phyloP scores from a whole-genome alignment of 1,284 basidiomycete genomes.

The Naganishia sp. region DNA sequence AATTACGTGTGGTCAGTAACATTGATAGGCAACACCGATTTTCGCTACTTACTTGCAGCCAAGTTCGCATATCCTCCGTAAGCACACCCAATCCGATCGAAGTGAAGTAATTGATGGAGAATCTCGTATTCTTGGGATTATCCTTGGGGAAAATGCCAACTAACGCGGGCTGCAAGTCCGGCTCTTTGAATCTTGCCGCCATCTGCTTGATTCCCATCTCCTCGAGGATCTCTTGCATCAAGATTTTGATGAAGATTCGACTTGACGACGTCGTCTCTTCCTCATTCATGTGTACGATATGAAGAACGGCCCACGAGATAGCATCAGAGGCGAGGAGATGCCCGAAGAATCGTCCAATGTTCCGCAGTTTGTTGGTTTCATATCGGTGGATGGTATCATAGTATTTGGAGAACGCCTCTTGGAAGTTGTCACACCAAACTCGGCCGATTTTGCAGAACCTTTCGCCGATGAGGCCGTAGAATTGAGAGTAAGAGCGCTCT shows the following conservation, averaged over 20 bases:
- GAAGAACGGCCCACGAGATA: constrained; percentile 84
- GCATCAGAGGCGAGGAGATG: constrained; percentile 82
- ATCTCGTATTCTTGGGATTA: constrained; percentile 93
- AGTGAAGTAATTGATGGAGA: constrained; percentile 98
- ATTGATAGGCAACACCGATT: not conserved
- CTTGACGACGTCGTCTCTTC: constrained; percentile 95
- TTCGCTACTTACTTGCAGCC: constrained; percentile 69
- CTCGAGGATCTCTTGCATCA: constrained; percentile 93
- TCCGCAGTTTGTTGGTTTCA: constrained; percentile 95
- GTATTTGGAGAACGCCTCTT: constrained; percentile 84
- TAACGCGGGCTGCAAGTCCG: constrained; percentile 73
- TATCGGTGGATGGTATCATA: constrained; percentile 97
- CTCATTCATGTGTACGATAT: constrained; percentile 89
- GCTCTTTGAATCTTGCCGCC: constrained; percentile 81
- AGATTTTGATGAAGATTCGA: constrained; percentile 96
- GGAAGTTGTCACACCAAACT: constrained; percentile 86
- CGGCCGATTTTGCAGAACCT: constrained; percentile 94
- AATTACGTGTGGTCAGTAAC: not conserved
- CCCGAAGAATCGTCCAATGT: constrained; percentile 95
- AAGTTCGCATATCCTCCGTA: constrained; percentile 96
- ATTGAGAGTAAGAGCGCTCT: constrained; percentile 93
- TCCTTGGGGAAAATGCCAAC: constrained; percentile 91
- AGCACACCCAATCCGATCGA: constrained; percentile 85
- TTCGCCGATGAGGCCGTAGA: constrained; percentile 94
- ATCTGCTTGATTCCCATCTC: constrained; percentile 83